Evolutionary conservation across 2,329 filamentous ascomycete species (phyloP), one percentile per base, ranked within the genome.

Genomic region (Colletotrichum paranaense): DNA sequence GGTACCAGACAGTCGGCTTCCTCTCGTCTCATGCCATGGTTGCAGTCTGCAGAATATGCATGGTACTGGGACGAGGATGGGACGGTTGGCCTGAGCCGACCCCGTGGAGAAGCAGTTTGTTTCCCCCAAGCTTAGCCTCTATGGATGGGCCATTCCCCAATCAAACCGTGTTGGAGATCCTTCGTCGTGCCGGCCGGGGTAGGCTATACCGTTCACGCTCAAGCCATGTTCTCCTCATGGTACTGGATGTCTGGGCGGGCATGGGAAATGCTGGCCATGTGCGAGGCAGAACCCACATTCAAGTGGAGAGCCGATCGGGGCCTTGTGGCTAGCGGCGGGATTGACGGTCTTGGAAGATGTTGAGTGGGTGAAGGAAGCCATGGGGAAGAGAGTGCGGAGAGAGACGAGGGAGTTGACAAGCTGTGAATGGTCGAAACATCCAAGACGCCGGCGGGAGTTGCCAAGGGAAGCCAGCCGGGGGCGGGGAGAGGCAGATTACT

Each of bases 301-400:
- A 9, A 62, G 49, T 38, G 67, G 55, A 60, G 62, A 65, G 59
- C 22, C 71, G 60, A 73, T 73, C 71, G 19, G 57, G 38, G 35
- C 16, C 35, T 11, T 26, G 22, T 5, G 9, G 67, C 28, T 73
- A 73, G 71, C 71, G 71, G 71, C 71, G 71, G 71, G 60, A 73
- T 73, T 73, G 71, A 70, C 60, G 71, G 71, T 38, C 46, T 71
- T 73, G 71, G 26, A 69, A 11, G 67, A 52, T 24, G n/a, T 56
- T 71, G 67, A 73, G 32, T 73, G 71, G 71, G n/a, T 16, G 49
- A 30, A 11, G 32, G 28, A 16, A n/a, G 28, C 64, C 35, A 55
- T 46, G 56, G 64, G 32, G 65, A 58, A 55, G 30, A 35, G 52
- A 62, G 26, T 64, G 70, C 53, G 60, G 67, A 70, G 60, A 38